Evolutionary conservation across 148 eudicot species (phyloP).

Genomic region (Camellia sinensis): DNA sequence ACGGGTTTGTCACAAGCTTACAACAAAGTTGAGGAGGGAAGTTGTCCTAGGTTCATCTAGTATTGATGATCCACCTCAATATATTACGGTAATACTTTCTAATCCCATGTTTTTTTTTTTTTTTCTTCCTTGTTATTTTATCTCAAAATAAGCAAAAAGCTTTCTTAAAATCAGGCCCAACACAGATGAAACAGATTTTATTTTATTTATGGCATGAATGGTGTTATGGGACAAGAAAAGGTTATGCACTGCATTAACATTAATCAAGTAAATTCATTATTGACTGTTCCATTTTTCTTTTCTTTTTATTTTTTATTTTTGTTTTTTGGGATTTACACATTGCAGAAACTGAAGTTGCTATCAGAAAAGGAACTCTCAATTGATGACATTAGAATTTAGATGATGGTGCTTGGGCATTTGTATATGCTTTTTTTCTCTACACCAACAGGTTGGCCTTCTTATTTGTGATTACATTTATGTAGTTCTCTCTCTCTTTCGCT

Average conservation of each 20-base stretch:
- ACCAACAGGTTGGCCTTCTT: conserved; percentile 8
- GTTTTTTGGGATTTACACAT: not conserved
- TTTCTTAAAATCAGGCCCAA: not conserved
- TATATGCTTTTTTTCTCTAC: conserved; percentile 11
- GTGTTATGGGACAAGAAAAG: not conserved
- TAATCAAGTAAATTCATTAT: not conserved
- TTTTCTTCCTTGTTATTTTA: not conserved
- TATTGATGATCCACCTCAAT: conserved; percentile 82
- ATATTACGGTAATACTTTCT: conserved; percentile 54
- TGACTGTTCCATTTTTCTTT: not conserved
- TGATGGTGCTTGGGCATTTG: not conserved
- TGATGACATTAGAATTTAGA: conserved; percentile 33
- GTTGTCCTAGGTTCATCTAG: conserved; percentile 84
- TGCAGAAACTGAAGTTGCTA: conserved; percentile 66
- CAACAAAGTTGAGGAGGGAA: conserved; percentile 83
- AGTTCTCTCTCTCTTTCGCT: not conserved
- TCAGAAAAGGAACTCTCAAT: conserved; percentile 43
- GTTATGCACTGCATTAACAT: not conserved
- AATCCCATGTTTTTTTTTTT: not conserved
- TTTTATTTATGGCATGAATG: not conserved
- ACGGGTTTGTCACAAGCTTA: conserved; percentile 93
- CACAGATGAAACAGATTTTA: not conserved
- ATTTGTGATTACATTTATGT: not conserved
- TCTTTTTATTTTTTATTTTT: not conserved
- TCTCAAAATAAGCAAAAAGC: not conserved